Percentiles rank a stretch among this genome's conserved stretches.
Conservation (phyloP, 1,139 yeast species). For the Scheffersomyces segobiensis region DNA sequence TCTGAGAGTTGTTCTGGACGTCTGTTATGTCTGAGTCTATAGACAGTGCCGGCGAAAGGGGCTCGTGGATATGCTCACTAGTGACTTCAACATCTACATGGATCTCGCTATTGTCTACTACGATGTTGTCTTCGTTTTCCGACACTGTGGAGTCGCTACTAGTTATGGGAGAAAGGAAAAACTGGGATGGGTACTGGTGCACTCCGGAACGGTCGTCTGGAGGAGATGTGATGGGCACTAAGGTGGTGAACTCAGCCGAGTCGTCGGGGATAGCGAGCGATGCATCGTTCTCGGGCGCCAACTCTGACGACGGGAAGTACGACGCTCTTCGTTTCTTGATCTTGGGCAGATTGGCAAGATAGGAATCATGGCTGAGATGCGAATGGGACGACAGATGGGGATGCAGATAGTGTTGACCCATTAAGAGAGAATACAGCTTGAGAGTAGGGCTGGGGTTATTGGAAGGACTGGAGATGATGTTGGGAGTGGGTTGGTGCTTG, state of each 20-base stretch:
- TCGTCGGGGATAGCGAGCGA: background rate
- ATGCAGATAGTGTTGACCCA: constrained; percentile 1
- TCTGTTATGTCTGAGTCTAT: background rate
- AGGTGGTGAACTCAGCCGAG: background rate
- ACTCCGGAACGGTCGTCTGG: background rate
- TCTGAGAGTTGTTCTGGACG: background rate
- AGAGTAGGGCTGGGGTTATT: background rate
- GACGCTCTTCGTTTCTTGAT: background rate
- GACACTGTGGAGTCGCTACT: constrained; percentile 27
- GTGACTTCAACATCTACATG: background rate
- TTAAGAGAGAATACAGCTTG: background rate
- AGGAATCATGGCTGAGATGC: background rate
- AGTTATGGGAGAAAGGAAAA: constrained; percentile 37
- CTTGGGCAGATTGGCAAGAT: background rate
- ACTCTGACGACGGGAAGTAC: background rate
- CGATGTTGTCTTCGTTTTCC: constrained; percentile 2
- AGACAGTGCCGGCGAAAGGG: constrained; percentile 12
- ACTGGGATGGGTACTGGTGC: constrained; percentile 19
- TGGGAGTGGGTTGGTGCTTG: background rate
- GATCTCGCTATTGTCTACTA: background rate
- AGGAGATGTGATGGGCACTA: background rate
- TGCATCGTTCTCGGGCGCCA: background rate
- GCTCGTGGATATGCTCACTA: background rate
- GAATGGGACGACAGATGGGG: background rate
- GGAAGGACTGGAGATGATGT: background rate